These are phyloP conservation scores for Colletotrichum musicola DNA, from an alignment of 2,329 filamentous ascomycete genomes.

Conservation along the genomic window DNA sequence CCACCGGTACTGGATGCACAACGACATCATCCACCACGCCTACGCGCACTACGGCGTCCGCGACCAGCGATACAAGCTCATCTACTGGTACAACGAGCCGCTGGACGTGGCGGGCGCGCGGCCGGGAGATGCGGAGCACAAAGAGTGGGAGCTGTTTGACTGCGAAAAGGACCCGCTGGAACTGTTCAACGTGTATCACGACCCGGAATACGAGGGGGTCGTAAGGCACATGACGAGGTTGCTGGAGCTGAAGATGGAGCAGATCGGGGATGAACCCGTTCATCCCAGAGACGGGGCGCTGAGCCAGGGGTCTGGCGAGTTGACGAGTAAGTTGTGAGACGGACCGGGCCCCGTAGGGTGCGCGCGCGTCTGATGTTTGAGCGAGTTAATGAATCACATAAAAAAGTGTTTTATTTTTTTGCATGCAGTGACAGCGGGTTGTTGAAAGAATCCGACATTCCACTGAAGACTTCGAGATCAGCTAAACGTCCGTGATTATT, in stretches of 20 bases:
- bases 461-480: too few relatives aligned
- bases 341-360: background rate
- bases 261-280: slow-evolving; percentile 62
- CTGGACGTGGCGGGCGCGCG: slow-evolving; percentile 59
- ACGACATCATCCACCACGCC: slow-evolving; percentile 61
- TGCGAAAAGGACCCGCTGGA: slow-evolving; percentile 63
- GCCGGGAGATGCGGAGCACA: slow-evolving; percentile 54
- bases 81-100: slow-evolving; percentile 68
- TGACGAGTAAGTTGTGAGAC: slow-evolving; percentile 28
- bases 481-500: background rate
- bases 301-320: background rate
- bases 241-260: slow-evolving; percentile 63
- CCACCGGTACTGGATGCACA: slow-evolving; percentile 69
- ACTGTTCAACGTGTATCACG: slow-evolving; percentile 59
- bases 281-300: slow-evolving; percentile 40
- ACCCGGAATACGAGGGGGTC: slow-evolving; percentile 52
- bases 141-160: slow-evolving; percentile 68
- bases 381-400: background rate
- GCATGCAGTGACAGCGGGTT: background rate
- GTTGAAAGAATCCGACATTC: too few relatives aligned
- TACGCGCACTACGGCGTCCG: slow-evolving; percentile 66
- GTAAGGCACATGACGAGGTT: slow-evolving; percentile 55
- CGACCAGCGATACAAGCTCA: slow-evolving; percentile 65
- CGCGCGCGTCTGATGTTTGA: background rate
- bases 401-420: background rate